Evolutionary conservation across 2,329 filamentous ascomycete genomes (phyloP), one percentile per base, ranked within the genome.

Genomic region (Hyphodiscus sp.): DNA sequence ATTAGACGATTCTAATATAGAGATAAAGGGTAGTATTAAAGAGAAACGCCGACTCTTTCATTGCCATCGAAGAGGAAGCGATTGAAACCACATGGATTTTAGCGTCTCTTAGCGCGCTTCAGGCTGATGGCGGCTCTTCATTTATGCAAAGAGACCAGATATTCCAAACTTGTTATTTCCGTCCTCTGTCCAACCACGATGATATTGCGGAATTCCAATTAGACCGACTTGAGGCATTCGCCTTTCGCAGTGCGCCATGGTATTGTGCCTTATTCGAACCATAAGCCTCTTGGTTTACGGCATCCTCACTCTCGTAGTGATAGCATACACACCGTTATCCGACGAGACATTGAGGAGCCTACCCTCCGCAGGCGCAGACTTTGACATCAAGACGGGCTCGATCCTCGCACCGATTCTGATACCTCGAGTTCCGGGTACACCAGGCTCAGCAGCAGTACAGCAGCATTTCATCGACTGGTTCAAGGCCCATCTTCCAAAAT

Each of bases 391-490:
- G 56, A 79, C 76, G 33, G 90, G 91, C 61, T 74, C 80, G 3
- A 78, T 99, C 18, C 81, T 99, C 30, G 80, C 92, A 2, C 94
- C 92, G 1, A 91, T 99, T 63, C 77, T 99, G 51, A 83, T 87
- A 49, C 86, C 94, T 1, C 87, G 94, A 56, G 91, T 99, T 0
- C 89, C 94, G 7, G 94, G 91, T 16, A 95, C 91, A 1, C 76
- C 84, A 1, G 91, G 90, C 26, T 89, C 86, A 15, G 69, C 73
- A 16, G 78, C 78, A 50, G 89, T 88, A 2, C 86, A 94, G 62
- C 77, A 82, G 44, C 92, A 97, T 72, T 90, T 99, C 65, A 80
- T 85, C 65, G 74, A 86, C 68, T 97, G 94, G 78, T 96, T 97
- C 73, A 71, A 72, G 48, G 76, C 74, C 6, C 75, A 83, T 18